Evolutionary conservation across 768 basidiomycete species (phyloP), one percentile per base, ranked within the genome.

Genomic region (Tricholoma bakamatsutake): DNA sequence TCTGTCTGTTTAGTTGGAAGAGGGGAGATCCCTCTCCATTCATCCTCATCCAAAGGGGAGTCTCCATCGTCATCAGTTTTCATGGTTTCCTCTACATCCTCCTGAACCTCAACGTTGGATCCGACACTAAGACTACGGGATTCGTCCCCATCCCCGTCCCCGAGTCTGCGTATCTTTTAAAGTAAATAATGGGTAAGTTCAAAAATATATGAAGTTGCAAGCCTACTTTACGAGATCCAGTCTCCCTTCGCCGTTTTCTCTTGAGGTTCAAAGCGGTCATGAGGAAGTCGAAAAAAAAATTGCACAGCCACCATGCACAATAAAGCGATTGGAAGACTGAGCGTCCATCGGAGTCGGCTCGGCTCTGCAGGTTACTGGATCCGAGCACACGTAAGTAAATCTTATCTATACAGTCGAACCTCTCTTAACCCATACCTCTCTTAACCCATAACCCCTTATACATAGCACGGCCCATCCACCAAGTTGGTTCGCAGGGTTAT

Each of bases 271-370:
- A 56, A 28, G 59, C 62, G 63, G 67, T 68, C 56, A 49, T 53
- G 30, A 39, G 34, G 28, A n/a, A n/a, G 9, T 52, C 31, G 52
- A 54, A 61, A 54, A 55, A 69, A 69, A 71, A 64, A 56, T 60
- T 64, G 63, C 70, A 71, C 67, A 69, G 70, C 70, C 70, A 71
- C 70, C 13, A 6, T 45, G 4, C 11, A n/a, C n/a, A n/a, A n/a
- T n/a, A n/a, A n/a, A n/a, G n/a, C n/a, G n/a, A n/a, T n/a, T n/a
- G n/a, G n/a, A n/a, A n/a, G n/a, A n/a, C n/a, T n/a, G n/a, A n/a
- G n/a, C n/a, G n/a, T n/a, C n/a, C n/a, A n/a, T n/a, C n/a, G n/a
- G n/a, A n/a, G n/a, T n/a, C n/a, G n/a, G n/a, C n/a, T n/a, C n/a
- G n/a, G n/a, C n/a, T n/a, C n/a, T n/a, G n/a, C n/a, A n/a, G n/a